Evolutionary conservation across 768 basidiomycete genomes (phyloP).

Genomic region (Mycena venus): DNA sequence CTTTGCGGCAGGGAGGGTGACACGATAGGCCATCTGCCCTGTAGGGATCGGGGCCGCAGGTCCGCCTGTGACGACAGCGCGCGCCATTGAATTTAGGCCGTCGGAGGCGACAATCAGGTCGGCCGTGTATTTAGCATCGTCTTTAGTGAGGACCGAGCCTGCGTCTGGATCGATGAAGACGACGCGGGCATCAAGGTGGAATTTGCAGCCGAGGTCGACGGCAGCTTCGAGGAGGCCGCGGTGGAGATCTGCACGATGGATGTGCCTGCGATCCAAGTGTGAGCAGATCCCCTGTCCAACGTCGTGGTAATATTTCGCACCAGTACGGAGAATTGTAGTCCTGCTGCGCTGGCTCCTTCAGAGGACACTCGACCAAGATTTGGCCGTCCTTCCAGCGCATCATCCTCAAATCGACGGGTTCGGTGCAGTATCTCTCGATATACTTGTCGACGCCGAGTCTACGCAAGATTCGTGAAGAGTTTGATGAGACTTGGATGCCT

Average conservation of each 20-base stretch:
- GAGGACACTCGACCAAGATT: conserved; percentile 26
- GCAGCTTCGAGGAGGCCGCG: conserved; percentile 30
- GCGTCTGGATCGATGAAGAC: conserved; percentile 16
- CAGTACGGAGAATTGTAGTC: conserved; percentile 33
- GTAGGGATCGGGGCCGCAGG: conserved; percentile 24
- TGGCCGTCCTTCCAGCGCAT: conserved; percentile 33
- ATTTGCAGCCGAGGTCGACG: conserved; percentile 17
- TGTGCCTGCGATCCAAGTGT: conserved; percentile 21
- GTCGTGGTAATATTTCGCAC: not conserved
- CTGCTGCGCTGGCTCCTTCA: conserved; percentile 29
- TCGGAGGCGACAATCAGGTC: conserved; percentile 33
- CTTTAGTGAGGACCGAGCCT: conserved; percentile 13
- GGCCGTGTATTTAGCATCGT: conserved; percentile 7
- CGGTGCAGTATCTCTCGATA: conserved; percentile 33
- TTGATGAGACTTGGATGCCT: conserved; percentile 32
- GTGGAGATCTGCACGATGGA: conserved; percentile 32
- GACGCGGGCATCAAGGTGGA: conserved; percentile 20
- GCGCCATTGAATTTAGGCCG: conserved; percentile 27
- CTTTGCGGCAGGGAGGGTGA: conserved; percentile 22
- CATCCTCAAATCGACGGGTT: conserved; percentile 32
- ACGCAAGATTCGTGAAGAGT: conserved; percentile 31
- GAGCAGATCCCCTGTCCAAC: not conserved
- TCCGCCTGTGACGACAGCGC: conserved; percentile 16
- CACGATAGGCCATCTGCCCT: conserved; percentile 32
- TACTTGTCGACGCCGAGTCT: conserved; percentile 31